Base-by-base conservation (phyloP, 148 eudicot species). In the Cornus suecica region DNA sequence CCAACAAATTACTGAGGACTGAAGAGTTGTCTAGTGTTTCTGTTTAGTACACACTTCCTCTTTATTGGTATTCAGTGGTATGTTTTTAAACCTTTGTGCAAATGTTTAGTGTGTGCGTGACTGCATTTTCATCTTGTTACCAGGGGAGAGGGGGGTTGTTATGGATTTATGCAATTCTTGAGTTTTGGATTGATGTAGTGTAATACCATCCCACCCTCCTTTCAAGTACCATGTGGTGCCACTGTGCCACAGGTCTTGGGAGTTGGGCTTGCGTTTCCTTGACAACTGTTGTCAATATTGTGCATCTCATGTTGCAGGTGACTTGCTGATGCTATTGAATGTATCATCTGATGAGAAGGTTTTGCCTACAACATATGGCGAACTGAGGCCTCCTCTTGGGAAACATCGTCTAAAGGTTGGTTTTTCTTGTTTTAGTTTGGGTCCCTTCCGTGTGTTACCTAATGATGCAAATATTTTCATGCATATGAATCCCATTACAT, bases 361-460 rank as follows among this genome's bases (percentile, higher is more conserved):
- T 77, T 80, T 95, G 80, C 97, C 97, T 15, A 92, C 92, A n/a
- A 87, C 97, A 42, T 95, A 92, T 80, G 99, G 99, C 65, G 94
- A 92, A 83, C 78, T 95, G 64, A 87, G 82, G 78, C 99, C 99
- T 30, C 99, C 99, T 73, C 94, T 95, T 52, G 99, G 99, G 66
- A 92, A 92, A 79, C 89, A 95, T 80, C 97, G 99, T 23, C 87
- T 95, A 56, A 95, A 95, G 99, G 99, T 95, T 71, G 42, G 81
- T 76, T 45, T 76, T 45, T 73, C 11, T 37, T 52, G 51, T 8
- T 23, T 28, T 48, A 51, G 31, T 52, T 2, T 8, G 73, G 37
- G 16, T 2, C 10, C 24, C 29, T 28, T 28, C 11, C 8, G 4
- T 25, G 4, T 23, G 16, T 26, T 51, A 18, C 7, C 14, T 20